Evolutionary conservation across 768 basidiomycete species (phyloP), one percentile per base, ranked within the genome.

Genomic region (Phaeotremella skinneri): DNA sequence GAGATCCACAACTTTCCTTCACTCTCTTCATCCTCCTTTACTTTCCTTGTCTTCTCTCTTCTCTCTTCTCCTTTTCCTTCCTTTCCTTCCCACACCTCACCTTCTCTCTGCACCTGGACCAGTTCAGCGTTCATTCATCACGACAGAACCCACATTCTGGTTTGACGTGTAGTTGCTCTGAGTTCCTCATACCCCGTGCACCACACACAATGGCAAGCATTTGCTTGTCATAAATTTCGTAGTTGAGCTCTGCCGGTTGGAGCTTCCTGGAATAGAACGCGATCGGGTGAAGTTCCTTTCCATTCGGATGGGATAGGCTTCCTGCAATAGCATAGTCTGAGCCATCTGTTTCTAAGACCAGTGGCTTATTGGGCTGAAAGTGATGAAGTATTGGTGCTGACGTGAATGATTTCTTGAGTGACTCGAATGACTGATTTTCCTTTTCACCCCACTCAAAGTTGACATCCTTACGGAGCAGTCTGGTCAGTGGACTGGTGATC

Each of bases 211-310:
- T 74, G 2, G 80, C 80, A 0, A 83, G 75, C 30, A 83, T 67
- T 72, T 84, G 82, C 58, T 81, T 79, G 60, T 85, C 79, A 56
- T 83, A 78, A 23, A 81, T 78, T 11, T 81, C 72, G 57, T 84
- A 83, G 64, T 83, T 84, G 0, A 63, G 34, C 63, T 85, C 79
- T 0, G 79, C 67, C 0, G 62, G 37, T 14, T 55, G 63, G 29
- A 72, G 14, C 23, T 58, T 69, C n/a, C 67, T 55, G 14, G 67
- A 68, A 21, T 57, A n/a, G 56, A 78, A 83, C 0, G 76, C 80
- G 17, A 82, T 63, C 0, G 82, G 72, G 25, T 64, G 64, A 20
- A 65, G 16, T 3, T 17, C 39, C 4, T 23, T 34, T 21, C 39
- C 37, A 16, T 39, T 25, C 26, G 20, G n/a, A 52, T 79, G 78